Percentiles rank a stretch among this genome's conserved stretches.
phyloP scores from a whole-genome alignment of 2,329 filamentous ascomycete genomes.

The Cordyceps javanica region DNA sequence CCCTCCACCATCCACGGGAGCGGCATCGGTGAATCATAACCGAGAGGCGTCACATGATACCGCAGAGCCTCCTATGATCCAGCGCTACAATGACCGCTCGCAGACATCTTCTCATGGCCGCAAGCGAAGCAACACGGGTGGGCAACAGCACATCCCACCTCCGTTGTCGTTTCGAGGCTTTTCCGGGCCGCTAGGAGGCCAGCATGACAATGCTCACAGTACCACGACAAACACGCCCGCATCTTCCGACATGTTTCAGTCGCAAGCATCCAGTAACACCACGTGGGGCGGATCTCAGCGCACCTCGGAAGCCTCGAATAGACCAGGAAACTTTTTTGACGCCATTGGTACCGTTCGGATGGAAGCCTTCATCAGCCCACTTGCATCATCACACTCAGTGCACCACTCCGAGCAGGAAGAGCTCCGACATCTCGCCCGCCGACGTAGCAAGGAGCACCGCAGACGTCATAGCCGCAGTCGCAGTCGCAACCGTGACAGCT shows the following conservation, averaged over 20 bases:
- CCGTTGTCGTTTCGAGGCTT: conserved; percentile 74
- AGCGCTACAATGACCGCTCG: conserved; percentile 58
- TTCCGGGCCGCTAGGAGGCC: conserved; percentile 47
- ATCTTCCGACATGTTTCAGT: conserved; percentile 55
- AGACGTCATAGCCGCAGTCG: conserved; percentile 48
- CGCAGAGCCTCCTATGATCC: conserved; percentile 66
- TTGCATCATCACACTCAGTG: conserved; percentile 43
- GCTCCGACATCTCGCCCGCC: conserved; percentile 38
- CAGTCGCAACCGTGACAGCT: conserved; percentile 48
- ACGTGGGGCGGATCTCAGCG: conserved; percentile 43
- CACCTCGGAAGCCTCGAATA: conserved; percentile 51
- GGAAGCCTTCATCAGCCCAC: conserved; percentile 84
- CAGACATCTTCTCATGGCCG: conserved; percentile 56
- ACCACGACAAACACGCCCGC: conserved; percentile 53
- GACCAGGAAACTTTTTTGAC: conserved; percentile 66
- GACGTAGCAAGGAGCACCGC: conserved; percentile 50
- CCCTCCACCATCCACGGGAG: conserved; percentile 34
- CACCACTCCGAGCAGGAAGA: conserved; percentile 48
- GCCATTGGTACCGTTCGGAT: conserved; percentile 88
- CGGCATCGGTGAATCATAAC: conserved; percentile 29
- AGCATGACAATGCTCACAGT: conserved; percentile 45
- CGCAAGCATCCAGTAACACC: conserved; percentile 41
- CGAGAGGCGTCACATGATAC: conserved; percentile 50
- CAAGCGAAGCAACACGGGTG: conserved; percentile 84
- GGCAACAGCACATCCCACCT: conserved; percentile 53